Evolutionary conservation across 495 filamentous ascomycete genomes (phyloP).

Genomic region (Podospora appendiculata): DNA sequence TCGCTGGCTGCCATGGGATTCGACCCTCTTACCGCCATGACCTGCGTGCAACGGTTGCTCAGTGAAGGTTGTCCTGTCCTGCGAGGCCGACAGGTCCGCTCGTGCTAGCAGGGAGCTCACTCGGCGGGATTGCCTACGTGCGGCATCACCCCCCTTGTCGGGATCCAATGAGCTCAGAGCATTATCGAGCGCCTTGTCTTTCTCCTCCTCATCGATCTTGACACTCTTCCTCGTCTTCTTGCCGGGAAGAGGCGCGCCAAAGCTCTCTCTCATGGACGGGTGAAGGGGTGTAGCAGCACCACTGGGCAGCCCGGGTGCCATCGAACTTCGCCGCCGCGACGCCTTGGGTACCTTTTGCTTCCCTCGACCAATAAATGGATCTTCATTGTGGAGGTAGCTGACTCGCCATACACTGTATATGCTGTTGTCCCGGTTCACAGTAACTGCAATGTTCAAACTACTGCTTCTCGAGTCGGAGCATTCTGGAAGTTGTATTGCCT

Average conservation of each 20-base stretch:
- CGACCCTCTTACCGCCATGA: slow-evolving; percentile 46
- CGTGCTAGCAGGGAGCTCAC: slow-evolving; percentile 92
- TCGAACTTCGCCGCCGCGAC: slow-evolving; percentile 74
- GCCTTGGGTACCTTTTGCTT: slow-evolving; percentile 43
- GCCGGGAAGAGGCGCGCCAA: slow-evolving; percentile 37
- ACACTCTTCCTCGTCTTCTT: slow-evolving; percentile 37
- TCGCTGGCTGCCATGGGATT: slow-evolving; percentile 68
- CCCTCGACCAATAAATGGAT: slow-evolving; percentile 42
- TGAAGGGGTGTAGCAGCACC: slow-evolving; percentile 75
- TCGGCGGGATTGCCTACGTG: slow-evolving; percentile 68
- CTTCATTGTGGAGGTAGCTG: slow-evolving; percentile 54
- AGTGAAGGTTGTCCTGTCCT: slow-evolving; percentile 66
- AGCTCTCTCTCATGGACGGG: slow-evolving; percentile 40
- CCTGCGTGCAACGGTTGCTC: slow-evolving; percentile 51
- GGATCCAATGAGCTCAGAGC: slow-evolving; percentile 62
- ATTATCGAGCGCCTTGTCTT: slow-evolving; percentile 47
- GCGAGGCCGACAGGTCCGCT: slow-evolving; percentile 71
- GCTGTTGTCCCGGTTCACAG: slow-evolving; percentile 62
- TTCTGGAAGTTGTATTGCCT: slow-evolving; percentile 20
- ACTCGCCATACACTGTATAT: slow-evolving; percentile 76
- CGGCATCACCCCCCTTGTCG: slow-evolving; percentile 58
- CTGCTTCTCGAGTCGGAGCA: slow-evolving; percentile 7
- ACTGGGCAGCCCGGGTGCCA: slow-evolving; percentile 64
- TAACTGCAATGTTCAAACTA: slow-evolving; percentile 69
- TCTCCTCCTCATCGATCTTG: slow-evolving; percentile 18